phyloP scores from a whole-genome alignment of 169 alveolate genomes.

The Nephromyces sp. region DNA sequence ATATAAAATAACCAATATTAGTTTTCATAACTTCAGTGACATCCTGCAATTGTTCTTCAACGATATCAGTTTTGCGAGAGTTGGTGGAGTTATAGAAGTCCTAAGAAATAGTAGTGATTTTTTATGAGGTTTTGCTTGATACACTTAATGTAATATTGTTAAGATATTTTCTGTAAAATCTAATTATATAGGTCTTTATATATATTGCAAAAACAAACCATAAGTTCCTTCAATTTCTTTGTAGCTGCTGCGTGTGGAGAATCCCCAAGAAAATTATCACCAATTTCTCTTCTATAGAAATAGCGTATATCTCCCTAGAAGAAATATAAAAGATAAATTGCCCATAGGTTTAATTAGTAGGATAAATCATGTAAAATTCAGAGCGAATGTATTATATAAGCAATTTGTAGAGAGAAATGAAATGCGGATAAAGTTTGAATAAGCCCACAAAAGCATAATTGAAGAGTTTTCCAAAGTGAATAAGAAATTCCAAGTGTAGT shows the following conservation, averaged over 20 bases:
- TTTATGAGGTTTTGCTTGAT: neutral
- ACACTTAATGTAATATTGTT: neutral
- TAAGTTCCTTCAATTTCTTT: neutral
- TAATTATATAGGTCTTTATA: neutral
- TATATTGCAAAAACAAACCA: no score
- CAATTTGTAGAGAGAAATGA: no score
- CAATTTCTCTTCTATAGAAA: neutral
- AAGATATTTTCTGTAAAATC: neutral
- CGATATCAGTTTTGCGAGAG: neutral
- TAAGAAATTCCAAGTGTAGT: no score
- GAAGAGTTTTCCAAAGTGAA: no score
- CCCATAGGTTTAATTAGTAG: neutral
- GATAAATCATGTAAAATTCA: neutral
- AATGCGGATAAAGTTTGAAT: no score
- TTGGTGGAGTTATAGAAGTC: neutral
- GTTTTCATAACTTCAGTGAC: neutral
- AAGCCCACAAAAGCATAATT: no score
- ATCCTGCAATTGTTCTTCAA: neutral
- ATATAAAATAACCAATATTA: neutral
- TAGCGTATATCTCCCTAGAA: neutral
- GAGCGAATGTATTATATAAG: no score
- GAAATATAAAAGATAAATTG: neutral
- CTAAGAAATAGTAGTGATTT: neutral
- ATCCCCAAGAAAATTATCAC: neutral
- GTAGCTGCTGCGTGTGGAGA: neutral